These are phyloP conservation scores for Glonium stellatum DNA, from an alignment of 495 filamentous ascomycete genomes.

Conservation along the genomic window DNA sequence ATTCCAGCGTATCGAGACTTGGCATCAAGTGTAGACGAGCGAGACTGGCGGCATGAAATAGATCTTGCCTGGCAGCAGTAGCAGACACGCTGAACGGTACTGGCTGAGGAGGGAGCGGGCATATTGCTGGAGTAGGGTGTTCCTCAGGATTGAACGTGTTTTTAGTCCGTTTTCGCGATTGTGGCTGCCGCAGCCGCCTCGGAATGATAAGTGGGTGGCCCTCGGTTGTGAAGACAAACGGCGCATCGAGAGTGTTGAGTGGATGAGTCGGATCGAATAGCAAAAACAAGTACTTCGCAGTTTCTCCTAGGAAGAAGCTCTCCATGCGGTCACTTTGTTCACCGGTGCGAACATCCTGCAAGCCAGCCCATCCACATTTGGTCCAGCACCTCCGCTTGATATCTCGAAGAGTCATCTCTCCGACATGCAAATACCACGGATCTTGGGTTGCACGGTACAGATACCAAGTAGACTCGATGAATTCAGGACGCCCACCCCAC, in stretches of 20 bases:
- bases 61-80: conserved; percentile 74
- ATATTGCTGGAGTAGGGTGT: conserved; percentile 37
- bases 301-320: conserved; percentile 96
- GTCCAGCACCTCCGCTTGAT: conserved; percentile 88
- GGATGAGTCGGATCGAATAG: conserved; percentile 83
- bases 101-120: conserved; percentile 51
- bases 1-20: conserved; percentile 45
- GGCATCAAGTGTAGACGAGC: conserved; percentile 74
- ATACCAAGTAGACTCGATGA: conserved; percentile 92
- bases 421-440: conserved; percentile 92
- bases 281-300: conserved; percentile 87
- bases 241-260: conserved; percentile 73
- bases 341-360: conserved; percentile 86
- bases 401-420: conserved; percentile 89
- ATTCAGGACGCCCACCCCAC: conserved; percentile 94
- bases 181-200: conserved; percentile 27
- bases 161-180: neutral
- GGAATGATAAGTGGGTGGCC: conserved; percentile 89
- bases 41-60: conserved; percentile 86
- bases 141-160: neutral
- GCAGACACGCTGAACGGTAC: conserved; percentile 64
- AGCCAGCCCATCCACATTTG: conserved; percentile 86
- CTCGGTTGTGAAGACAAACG: conserved; percentile 92
- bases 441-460: conserved; percentile 88
- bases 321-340: conserved; percentile 95